phyloP scores from a whole-genome alignment of 78 protist genomes.

The Isochrysis galbana region DNA sequence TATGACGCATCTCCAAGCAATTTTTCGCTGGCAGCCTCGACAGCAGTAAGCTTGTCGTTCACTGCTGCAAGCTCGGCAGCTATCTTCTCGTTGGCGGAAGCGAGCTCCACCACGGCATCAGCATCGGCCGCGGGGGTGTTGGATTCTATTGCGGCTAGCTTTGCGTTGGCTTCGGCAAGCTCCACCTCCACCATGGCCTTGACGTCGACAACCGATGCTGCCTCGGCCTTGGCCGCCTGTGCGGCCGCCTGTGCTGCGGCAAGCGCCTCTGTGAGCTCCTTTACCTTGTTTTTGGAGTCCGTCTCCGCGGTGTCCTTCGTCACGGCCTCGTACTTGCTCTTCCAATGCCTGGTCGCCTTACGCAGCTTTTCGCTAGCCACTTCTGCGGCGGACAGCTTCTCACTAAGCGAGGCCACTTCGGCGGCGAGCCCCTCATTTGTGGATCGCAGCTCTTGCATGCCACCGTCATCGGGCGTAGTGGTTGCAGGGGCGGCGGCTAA shows the following conservation, averaged over 20 bases:
- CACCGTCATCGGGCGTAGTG: no score
- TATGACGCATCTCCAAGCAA: neutral
- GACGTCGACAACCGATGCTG: no score
- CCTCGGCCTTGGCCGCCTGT: neutral
- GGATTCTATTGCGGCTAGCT: no score
- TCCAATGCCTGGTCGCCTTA: neutral
- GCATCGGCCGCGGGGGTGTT: no score
- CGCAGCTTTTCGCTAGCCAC: neutral
- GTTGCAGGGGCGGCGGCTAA: no score
- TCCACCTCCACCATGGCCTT: no score
- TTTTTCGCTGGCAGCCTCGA: neutral
- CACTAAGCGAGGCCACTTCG: neutral
- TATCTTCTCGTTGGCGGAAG: neutral
- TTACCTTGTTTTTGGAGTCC: no score
- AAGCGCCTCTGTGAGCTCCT: no score
- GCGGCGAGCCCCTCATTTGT: no score
- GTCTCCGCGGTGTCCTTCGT: neutral
- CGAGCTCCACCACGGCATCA: no score
- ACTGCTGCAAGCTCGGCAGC: neutral
- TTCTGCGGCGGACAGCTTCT: neutral
- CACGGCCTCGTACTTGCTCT: neutral
- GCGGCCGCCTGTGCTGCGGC: neutral
- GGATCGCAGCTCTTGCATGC: no score
- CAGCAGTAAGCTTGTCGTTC: neutral
- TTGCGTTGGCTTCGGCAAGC: no score